phyloP scores from a whole-genome alignment of 768 basidiomycete genomes.

The Mycena chlorophos region DNA sequence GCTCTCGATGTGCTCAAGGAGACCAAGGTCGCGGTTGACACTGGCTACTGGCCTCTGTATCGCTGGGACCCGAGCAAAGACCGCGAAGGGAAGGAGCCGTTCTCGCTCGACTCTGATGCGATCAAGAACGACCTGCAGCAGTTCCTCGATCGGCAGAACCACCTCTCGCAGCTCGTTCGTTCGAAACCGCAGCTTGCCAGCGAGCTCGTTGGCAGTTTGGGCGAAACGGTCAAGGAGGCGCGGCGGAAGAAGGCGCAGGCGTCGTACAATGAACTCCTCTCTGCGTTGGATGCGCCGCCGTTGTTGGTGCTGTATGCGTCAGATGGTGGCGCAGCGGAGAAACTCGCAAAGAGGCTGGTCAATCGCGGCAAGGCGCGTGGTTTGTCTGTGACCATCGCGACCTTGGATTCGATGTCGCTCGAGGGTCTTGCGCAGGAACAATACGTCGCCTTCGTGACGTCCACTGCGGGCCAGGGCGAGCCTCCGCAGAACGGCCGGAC shows the following conservation, averaged over 20 bases:
- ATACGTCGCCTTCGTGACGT: conserved; percentile 84
- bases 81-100: conserved; percentile 72
- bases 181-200: conserved; percentile 78
- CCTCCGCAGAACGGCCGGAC: conserved; percentile 94
- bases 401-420: conserved; percentile 79
- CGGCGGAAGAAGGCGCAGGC: conserved; percentile 79
- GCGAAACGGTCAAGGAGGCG: conserved; percentile 81
- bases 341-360: conserved; percentile 86
- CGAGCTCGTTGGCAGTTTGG: conserved; percentile 81
- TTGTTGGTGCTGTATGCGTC: conserved; percentile 90
- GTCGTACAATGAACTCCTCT: conserved; percentile 81
- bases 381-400: conserved; percentile 68
- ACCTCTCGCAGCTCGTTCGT: conserved; percentile 88
- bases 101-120: conserved; percentile 88
- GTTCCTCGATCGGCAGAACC: conserved; percentile 96
- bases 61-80: conserved; percentile 95
- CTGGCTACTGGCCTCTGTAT: conserved; percentile 98
- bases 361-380: conserved; percentile 84
- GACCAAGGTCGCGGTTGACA: conserved; percentile 94
- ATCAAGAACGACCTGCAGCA: conserved; percentile 91
- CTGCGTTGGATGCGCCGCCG: conserved; percentile 85
- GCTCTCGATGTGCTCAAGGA: conserved; percentile 94
- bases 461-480: conserved; percentile 95
- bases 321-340: conserved; percentile 95
- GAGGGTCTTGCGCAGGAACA: conserved; percentile 74